Conservation (phyloP, 1,284 basidiomycete species). For the Pascua sp. region DNA sequence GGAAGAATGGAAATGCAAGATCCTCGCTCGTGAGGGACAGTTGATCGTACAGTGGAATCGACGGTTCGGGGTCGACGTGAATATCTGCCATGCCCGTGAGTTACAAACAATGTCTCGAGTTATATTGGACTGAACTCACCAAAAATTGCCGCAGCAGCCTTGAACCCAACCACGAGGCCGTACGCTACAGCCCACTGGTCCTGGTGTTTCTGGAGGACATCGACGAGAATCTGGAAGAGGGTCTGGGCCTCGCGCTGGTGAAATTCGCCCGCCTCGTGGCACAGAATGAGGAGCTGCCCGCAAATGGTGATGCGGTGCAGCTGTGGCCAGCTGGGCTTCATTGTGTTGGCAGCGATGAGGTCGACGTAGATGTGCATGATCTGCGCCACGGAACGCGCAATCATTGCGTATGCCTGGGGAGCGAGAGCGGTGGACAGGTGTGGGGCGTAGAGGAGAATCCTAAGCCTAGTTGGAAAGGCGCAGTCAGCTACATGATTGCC, state of each 20-base stretch:
- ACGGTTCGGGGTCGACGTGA: background rate
- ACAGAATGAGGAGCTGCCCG: conserved; percentile 25
- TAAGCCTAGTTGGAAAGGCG: conserved; percentile 13
- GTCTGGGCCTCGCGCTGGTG: conserved; percentile 15
- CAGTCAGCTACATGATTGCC: background rate
- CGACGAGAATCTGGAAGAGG: conserved; percentile 18
- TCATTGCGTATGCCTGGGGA: conserved; percentile 11
- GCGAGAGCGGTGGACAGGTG: conserved; percentile 9
- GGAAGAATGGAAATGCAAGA: background rate
- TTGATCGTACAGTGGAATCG: background rate
- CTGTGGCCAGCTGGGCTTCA: conserved; percentile 27
- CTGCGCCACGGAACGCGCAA: conserved; percentile 20
- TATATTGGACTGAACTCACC: conserved; percentile 4
- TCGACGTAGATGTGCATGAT: conserved; percentile 23
- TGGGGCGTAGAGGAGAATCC: conserved; percentile 24
- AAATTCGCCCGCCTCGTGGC: conserved; percentile 18
- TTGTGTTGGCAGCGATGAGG: conserved; percentile 12
- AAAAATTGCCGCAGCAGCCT: conserved; percentile 9
- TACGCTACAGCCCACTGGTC: conserved; percentile 11
- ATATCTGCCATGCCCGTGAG: background rate
- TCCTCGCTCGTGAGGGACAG: background rate
- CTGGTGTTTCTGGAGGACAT: conserved; percentile 15
- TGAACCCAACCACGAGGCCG: conserved; percentile 11
- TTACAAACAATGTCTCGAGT: background rate
- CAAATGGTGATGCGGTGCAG: conserved; percentile 18